Percentiles rank a stretch among this genome's conserved stretches.
phyloP scores from a whole-genome alignment of 345 rosid genomes.

The Pugionium dolabratum region DNA sequence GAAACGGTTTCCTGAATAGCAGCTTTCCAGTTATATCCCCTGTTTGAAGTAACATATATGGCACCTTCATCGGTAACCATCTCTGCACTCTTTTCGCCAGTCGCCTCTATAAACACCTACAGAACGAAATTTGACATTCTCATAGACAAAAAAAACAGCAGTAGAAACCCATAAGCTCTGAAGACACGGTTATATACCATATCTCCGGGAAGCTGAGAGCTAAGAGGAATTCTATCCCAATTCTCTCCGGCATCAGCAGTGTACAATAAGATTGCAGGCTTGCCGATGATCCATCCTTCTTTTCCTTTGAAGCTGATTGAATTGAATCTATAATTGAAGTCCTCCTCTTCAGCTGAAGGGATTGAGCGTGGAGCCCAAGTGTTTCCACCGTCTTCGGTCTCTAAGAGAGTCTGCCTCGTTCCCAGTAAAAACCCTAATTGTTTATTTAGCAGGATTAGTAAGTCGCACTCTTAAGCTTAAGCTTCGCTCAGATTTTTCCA shows the following conservation, averaged over 20 bases:
- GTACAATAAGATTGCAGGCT: conserved; percentile 84
- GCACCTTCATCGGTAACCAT: conserved; percentile 98
- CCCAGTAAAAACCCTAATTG: conserved; percentile 73
- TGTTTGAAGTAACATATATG: conserved; percentile 83
- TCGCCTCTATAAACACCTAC: conserved; percentile 94
- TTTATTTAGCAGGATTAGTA: neutral
- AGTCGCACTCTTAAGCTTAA: conserved; percentile 5
- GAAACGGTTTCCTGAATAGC: conserved; percentile 94
- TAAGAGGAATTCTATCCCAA: conserved; percentile 84
- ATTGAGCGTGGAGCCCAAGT: conserved; percentile 84
- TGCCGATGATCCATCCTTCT: conserved; percentile 97
- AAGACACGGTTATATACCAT: conserved; percentile 47
- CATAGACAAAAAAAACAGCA: neutral
- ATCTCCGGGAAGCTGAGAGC: conserved; percentile 95
- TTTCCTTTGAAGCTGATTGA: conserved; percentile 83
- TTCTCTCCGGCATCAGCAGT: conserved; percentile 77
- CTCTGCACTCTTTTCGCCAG: conserved; percentile 92
- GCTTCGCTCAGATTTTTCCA: neutral
- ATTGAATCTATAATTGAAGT: conserved; percentile 92
- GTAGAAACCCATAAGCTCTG: neutral
- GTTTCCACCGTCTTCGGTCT: conserved; percentile 82
- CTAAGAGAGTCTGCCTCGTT: conserved; percentile 85
- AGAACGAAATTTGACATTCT: neutral
- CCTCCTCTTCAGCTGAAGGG: conserved; percentile 93
- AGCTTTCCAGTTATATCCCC: conserved; percentile 92